These are phyloP conservation scores for Podila epigama DNA, from an alignment of 192 early-diverging fungal genomes.

Conservation along the genomic window DNA sequence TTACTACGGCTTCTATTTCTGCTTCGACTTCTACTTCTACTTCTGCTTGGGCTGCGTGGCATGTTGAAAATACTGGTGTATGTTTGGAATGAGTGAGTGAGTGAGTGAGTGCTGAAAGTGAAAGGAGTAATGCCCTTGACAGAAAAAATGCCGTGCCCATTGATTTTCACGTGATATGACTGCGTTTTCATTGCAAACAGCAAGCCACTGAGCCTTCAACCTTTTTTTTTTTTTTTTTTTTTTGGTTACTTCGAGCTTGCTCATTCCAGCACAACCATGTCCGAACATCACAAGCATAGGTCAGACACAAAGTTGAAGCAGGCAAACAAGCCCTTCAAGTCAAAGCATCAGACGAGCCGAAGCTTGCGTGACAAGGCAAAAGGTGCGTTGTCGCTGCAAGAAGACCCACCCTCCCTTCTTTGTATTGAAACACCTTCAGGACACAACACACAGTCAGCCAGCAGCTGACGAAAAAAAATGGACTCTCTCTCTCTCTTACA, in stretches of 20 bases:
- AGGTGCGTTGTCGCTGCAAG: constrained; percentile 54
- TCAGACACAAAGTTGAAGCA: constrained; percentile 79
- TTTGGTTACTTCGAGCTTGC: constrained; percentile 6
- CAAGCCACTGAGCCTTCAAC: no score
- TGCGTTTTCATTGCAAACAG: no score
- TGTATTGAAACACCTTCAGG: no score
- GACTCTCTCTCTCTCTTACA: background rate
- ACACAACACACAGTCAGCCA: no score
- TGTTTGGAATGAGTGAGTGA: background rate
- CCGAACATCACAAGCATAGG: constrained; percentile 48
- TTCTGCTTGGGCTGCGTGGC: constrained; percentile 19
- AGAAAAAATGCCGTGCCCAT: background rate
- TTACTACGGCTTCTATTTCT: constrained; percentile 27
- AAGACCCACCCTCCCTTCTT: no score
- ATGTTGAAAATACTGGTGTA: background rate
- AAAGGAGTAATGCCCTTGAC: background rate
- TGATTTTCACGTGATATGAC: background rate
- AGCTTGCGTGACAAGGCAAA: constrained; percentile 81
- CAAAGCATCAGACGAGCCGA: constrained; percentile 87
- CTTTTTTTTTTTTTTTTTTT: constrained; percentile 30
- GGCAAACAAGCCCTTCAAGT: constrained; percentile 97
- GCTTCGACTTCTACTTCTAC: constrained; percentile 21
- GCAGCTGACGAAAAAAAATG: no score
- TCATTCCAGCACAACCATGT: constrained; percentile 22
- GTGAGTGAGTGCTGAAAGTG: background rate